Base-by-base conservation (phyloP, 2,329 filamentous ascomycete species). In the Orbilia ellipsospora region DNA sequence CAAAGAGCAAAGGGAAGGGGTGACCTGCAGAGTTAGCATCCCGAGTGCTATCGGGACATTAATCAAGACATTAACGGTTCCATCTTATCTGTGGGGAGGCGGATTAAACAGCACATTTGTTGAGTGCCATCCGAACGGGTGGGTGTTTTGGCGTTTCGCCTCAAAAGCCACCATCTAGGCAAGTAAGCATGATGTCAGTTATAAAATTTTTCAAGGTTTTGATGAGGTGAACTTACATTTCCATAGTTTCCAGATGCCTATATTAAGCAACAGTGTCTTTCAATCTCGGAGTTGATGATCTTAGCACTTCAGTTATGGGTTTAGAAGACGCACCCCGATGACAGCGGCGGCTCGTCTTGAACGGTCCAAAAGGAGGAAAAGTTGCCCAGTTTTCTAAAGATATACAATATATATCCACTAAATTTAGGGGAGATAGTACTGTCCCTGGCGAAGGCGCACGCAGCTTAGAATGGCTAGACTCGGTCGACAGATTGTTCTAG, bases 281-380 rank as follows among this genome's bases (percentile, higher is more conserved):
- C 42, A 74, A 74, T 74, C 50, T 74, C 62, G 57, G 70, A 20
- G 52, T 51, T 51, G 70, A 18, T 68, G 70, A 74, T 74, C 62
- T 67, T 67, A 74, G 45, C 59, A 59, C 44, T 64, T 48, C 13
- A 51, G 65, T 23, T 64, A 68, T 68, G 59, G 62, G 45, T 50
- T 26, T 63, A 44, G 48, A 63, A 7, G 64, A 67, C 44, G 44
- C 31, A 36, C 31, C 10, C 23, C 52, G 52, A 60, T 50, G 60
- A 65, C 54, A 48, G 55, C 54, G 45, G 67, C 52, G 26, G 61
- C 52, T 74, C 70, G 70, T 74, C 62, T 74, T 68, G 40, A 40
- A 45, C 56, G 70, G 45, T 74, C 70, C 31, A 36, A 15, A 74
- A 74, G 70, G 52, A 57, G 70, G 70, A 74, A 74, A 68, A 52